Evolutionary conservation across 192 early-diverging fungal species (phyloP).

Genomic region (Spizellomyces punctatus): DNA sequence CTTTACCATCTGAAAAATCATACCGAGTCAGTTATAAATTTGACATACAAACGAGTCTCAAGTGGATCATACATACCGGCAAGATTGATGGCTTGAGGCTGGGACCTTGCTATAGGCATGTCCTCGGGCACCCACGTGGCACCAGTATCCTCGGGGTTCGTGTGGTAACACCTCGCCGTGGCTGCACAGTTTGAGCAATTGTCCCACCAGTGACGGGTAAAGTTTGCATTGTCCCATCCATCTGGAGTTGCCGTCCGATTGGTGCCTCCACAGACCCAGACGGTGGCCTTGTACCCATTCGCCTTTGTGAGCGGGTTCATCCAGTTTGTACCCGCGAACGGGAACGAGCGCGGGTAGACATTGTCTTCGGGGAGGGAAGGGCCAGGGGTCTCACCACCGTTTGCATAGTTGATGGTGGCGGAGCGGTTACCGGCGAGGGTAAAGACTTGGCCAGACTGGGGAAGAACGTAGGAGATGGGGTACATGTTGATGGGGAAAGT

Average conservation of each 20-base stretch:
- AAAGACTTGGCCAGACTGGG: slow-evolving; percentile 22
- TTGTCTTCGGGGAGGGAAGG: slow-evolving; percentile 24
- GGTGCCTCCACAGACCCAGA: slow-evolving; percentile 46
- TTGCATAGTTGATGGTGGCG: slow-evolving; percentile 1
- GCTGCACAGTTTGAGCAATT: slow-evolving; percentile 25
- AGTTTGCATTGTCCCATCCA: not conserved
- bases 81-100: slow-evolving; percentile 25
- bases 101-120: slow-evolving; percentile 24
- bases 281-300: slow-evolving; percentile 38
- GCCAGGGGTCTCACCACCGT: slow-evolving; percentile 3
- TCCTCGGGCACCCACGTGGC: slow-evolving; percentile 26
- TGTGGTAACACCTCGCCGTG: slow-evolving; percentile 27
- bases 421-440: slow-evolving; percentile 22
- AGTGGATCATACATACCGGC: no score
- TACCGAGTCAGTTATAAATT: not conserved
- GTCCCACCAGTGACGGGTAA: slow-evolving; percentile 11
- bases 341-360: slow-evolving; percentile 29
- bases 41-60: not conserved
- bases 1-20: slow-evolving; percentile 15
- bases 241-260: slow-evolving; percentile 13
- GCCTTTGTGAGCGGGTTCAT: slow-evolving; percentile 37
- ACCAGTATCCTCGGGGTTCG: slow-evolving; percentile 26
- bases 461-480: slow-evolving; percentile 29
- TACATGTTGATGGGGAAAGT: slow-evolving; percentile 35
- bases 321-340: slow-evolving; percentile 38